Conservation (phyloP, 768 basidiomycete species). For the Tylopilus balloui region DNA sequence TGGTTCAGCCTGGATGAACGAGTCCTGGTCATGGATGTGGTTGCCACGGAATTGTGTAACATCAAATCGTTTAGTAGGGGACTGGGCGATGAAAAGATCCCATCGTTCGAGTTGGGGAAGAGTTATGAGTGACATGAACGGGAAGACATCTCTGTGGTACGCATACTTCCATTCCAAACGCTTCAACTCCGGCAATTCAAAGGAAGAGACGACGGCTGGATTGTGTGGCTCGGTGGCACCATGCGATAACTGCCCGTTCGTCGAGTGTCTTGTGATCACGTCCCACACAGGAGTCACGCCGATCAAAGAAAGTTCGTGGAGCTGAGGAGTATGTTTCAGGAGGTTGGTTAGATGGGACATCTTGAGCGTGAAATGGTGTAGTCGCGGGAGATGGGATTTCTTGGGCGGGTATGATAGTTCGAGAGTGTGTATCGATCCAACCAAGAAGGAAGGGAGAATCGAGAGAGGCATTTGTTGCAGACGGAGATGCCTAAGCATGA, state of each 20-base stretch:
- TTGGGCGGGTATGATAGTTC: constrained; percentile 40
- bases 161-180: constrained; percentile 48
- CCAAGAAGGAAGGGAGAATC: constrained; percentile 34
- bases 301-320: constrained; percentile 41
- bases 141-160: constrained; percentile 38
- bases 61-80: constrained; percentile 27
- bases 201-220: constrained; percentile 13
- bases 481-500: constrained; percentile 32
- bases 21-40: constrained; percentile 27
- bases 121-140: constrained; percentile 40
- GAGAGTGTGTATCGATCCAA: constrained; percentile 39
- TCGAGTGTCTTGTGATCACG: constrained; percentile 11
- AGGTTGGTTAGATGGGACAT: constrained; percentile 39
- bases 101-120: constrained; percentile 40
- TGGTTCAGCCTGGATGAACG: constrained; percentile 27
- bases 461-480: constrained; percentile 41
- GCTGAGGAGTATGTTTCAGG: constrained; percentile 35
- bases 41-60: constrained; percentile 28
- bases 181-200: constrained; percentile 38
- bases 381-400: constrained; percentile 14
- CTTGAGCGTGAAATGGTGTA: constrained; percentile 33
- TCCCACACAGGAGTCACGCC: constrained; percentile 43
- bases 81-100: constrained; percentile 41
- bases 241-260: constrained; percentile 10
- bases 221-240: constrained; percentile 6